Conservation (phyloP, 352 stramenopile genomes). For the Lagenidium sp. region DNA sequence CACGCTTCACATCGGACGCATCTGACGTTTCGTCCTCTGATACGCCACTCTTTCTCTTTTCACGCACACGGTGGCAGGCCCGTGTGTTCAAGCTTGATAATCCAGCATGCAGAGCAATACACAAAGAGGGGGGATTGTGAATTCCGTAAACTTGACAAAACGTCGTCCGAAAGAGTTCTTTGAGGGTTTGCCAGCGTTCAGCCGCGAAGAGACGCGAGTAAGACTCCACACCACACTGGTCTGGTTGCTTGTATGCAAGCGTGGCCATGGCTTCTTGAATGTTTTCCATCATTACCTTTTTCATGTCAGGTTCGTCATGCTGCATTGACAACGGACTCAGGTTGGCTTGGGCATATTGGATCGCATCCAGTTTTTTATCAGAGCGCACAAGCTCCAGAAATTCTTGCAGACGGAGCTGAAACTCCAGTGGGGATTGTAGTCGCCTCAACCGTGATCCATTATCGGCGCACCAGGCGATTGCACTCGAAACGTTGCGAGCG, state of each 20-base stretch:
- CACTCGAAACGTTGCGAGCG: constrained; percentile 29
- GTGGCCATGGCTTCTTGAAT: constrained; percentile 70
- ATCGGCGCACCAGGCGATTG: constrained; percentile 59
- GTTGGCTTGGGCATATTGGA: constrained; percentile 53
- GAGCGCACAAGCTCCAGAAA: constrained; percentile 76
- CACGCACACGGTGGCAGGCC: constrained; percentile 47
- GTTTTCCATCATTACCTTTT: constrained; percentile 44
- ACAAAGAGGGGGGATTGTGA: constrained; percentile 54
- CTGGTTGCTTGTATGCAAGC: constrained; percentile 52
- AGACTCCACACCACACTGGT: constrained; percentile 46
- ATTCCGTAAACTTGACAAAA: constrained; percentile 66
- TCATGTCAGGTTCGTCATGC: constrained; percentile 35
- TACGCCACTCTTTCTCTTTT: constrained; percentile 12
- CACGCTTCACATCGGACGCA: neutral
- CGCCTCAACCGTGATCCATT: constrained; percentile 67
- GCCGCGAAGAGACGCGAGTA: constrained; percentile 59
- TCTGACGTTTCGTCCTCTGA: constrained; percentile 2
- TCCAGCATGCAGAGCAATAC: constrained; percentile 50
- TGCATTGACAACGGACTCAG: constrained; percentile 63
- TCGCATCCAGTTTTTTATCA: constrained; percentile 55
- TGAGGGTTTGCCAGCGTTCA: constrained; percentile 46
- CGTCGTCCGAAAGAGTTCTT: constrained; percentile 45
- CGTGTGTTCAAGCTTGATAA: constrained; percentile 71
- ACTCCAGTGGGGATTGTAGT: constrained; percentile 61
- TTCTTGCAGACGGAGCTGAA: constrained; percentile 62